These are phyloP conservation scores for Psilocybe cubensis DNA, from an alignment of 768 basidiomycete species.

Conservation along the genomic window DNA sequence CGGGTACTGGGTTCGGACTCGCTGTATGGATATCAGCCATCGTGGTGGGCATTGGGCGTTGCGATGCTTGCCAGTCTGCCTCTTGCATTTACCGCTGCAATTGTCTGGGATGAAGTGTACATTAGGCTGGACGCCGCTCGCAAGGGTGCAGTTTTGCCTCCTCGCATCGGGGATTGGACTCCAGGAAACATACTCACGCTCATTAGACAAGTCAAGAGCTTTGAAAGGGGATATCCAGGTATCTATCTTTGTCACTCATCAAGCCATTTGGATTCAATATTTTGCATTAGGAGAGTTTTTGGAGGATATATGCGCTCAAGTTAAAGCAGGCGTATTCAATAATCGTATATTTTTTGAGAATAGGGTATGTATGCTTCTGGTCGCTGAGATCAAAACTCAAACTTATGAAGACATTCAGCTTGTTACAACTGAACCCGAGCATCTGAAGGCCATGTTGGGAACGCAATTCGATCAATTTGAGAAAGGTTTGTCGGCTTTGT, in stretches of 20 bases:
- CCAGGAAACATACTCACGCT: conserved; percentile 22
- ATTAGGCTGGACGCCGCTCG: conserved; percentile 19
- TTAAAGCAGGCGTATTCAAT: conserved; percentile 16
- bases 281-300: conserved; percentile 20
- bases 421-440: conserved; percentile 20
- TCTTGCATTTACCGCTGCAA: conserved; percentile 15
- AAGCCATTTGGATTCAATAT: conserved; percentile 23
- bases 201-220: conserved; percentile 14
- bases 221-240: conserved; percentile 38
- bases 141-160: conserved; percentile 24
- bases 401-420: conserved; percentile 34
- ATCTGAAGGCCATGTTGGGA: conserved; percentile 22
- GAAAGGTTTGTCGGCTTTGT: conserved; percentile 4
- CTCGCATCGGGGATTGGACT: conserved; percentile 15
- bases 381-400: conserved; percentile 42
- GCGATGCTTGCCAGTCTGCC: conserved; percentile 22
- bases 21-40: background rate
- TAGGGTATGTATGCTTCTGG: conserved; percentile 20
- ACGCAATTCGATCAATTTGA: conserved; percentile 21
- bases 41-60: conserved; percentile 12
- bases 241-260: conserved; percentile 20
- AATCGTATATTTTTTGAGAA: conserved; percentile 26
- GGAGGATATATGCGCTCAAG: background rate
- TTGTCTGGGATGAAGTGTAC: conserved; percentile 17
- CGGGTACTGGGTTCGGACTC: conserved; percentile 1